These are phyloP conservation scores for Macrolepiota albuminosa DNA, from an alignment of 768 basidiomycete species.

Conservation along the genomic window DNA sequence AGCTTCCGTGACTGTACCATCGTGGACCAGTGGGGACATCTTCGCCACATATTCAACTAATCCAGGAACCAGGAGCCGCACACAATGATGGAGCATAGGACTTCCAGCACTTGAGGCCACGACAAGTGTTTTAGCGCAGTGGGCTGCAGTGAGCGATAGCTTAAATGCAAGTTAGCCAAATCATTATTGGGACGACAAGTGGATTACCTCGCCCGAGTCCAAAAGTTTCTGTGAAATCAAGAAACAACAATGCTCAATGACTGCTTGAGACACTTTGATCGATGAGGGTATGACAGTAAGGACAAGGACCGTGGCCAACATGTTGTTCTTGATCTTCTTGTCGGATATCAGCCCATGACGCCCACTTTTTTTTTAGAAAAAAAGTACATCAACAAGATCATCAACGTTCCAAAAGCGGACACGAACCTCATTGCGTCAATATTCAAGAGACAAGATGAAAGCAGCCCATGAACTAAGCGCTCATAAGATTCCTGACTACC, in stretches of 20 bases:
- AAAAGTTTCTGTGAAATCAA: slow-evolving; percentile 77
- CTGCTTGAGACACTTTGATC: slow-evolving; percentile 63
- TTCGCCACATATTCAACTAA: slow-evolving; percentile 78
- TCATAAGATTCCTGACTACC: slow-evolving; percentile 50
- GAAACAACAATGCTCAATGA: slow-evolving; percentile 83
- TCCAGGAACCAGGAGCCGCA: slow-evolving; percentile 69
- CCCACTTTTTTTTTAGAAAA: slow-evolving; percentile 42
- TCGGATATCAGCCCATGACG: slow-evolving; percentile 71
- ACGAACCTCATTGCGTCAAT: slow-evolving; percentile 89
- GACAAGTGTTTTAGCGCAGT: slow-evolving; percentile 85
- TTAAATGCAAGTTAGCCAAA: slow-evolving; percentile 23
- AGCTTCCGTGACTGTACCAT: slow-evolving; percentile 49
- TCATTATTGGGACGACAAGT: background rate
- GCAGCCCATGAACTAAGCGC: slow-evolving; percentile 66
- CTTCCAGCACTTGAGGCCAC: slow-evolving; percentile 65
- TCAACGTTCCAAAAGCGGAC: background rate
- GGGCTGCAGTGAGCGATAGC: slow-evolving; percentile 80
- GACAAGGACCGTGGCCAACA: slow-evolving; percentile 80
- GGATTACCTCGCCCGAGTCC: slow-evolving; percentile 58
- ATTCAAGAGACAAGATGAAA: slow-evolving; percentile 83
- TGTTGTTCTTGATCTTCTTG: slow-evolving; percentile 87
- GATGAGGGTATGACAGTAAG: slow-evolving; percentile 71
- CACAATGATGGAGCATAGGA: slow-evolving; percentile 64
- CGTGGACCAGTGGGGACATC: slow-evolving; percentile 56
- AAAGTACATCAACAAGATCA: background rate